A percentile compares a stretch with the other conserved stretches of the same genome.
Evolutionary conservation across 495 filamentous ascomycete species (phyloP).

Genomic region (Sphaerosporella brunnea): DNA sequence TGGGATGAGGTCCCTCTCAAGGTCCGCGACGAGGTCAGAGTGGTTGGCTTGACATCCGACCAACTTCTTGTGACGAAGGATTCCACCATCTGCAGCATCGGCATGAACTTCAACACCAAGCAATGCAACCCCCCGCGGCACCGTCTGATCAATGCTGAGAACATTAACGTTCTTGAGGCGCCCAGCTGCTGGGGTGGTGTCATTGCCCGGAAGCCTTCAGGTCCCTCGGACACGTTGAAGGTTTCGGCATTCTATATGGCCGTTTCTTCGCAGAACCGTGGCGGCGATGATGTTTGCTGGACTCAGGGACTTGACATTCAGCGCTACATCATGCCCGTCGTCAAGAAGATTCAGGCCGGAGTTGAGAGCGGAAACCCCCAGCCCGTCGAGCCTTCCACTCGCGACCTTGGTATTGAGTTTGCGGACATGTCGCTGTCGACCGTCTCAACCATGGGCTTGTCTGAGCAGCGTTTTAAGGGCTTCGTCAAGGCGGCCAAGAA

Average conservation of each 20-base stretch:
- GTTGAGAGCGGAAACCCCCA: background rate
- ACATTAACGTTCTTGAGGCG: slow-evolving; percentile 24
- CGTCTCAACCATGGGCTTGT: slow-evolving; percentile 24
- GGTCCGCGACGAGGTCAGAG: slow-evolving; percentile 24
- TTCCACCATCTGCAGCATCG: slow-evolving; percentile 24
- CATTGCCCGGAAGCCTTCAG: slow-evolving; percentile 19
- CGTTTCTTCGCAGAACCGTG: slow-evolving; percentile 25
- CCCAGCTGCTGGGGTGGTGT: slow-evolving; percentile 25
- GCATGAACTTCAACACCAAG: slow-evolving; percentile 27
- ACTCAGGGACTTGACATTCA: slow-evolving; percentile 24
- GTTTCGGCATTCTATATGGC: slow-evolving; percentile 26
- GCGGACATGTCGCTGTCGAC: slow-evolving; percentile 26
- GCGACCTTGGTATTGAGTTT: slow-evolving; percentile 26
- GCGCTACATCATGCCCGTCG: slow-evolving; percentile 24
- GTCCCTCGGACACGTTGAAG: slow-evolving; percentile 15
- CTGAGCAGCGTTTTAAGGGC: slow-evolving; percentile 19
- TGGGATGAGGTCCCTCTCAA: slow-evolving; percentile 26
- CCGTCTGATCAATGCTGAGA: slow-evolving; percentile 25
- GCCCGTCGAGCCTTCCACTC: slow-evolving; percentile 13
- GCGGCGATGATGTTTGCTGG: slow-evolving; percentile 25
- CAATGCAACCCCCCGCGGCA: slow-evolving; percentile 26
- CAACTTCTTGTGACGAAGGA: slow-evolving; percentile 24
- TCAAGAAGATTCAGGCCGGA: slow-evolving; percentile 12
- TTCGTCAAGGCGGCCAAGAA: slow-evolving; percentile 26
- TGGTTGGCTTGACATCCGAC: slow-evolving; percentile 22